Evolutionary conservation across 192 early-diverging fungal genomes (phyloP).

Genomic region (Chytriomyces sp.): DNA sequence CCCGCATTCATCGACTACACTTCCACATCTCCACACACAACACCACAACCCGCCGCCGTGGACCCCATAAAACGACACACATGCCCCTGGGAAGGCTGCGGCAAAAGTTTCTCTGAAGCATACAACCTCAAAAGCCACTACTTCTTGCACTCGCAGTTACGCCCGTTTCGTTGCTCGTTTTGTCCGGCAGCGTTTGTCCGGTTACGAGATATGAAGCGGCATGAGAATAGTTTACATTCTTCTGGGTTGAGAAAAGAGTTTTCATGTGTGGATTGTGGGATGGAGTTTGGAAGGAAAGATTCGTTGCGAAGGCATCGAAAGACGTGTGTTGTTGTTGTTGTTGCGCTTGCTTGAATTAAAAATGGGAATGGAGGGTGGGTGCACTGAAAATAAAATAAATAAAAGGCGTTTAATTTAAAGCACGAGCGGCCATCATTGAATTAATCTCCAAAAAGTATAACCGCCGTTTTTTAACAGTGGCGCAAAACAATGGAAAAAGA

Average conservation of each 20-base stretch:
- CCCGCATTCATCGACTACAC: neutral
- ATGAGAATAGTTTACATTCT: neutral
- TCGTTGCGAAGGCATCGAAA: neutral
- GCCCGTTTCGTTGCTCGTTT: neutral
- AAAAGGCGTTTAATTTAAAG: too few relatives aligned
- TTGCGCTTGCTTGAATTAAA: too few relatives aligned
- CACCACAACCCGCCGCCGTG: neutral
- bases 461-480: too few relatives aligned
- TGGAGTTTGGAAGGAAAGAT: neutral
- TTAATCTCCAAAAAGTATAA: too few relatives aligned
- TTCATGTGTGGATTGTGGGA: neutral
- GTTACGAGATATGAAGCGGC: neutral
- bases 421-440: too few relatives aligned
- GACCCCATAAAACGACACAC: neutral
- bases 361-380: too few relatives aligned
- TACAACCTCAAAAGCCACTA: neutral
- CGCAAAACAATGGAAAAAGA: too few relatives aligned
- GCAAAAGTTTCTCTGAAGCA: neutral
- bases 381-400: too few relatives aligned
- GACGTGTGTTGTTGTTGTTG: too few relatives aligned
- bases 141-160: neutral
- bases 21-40: neutral
- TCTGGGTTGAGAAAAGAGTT: neutral
- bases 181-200: neutral
- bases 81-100: constrained; percentile 3